Percentiles rank a stretch among this genome's conserved stretches.
These are phyloP conservation scores for Podila horticola DNA, from an alignment of 192 early-diverging fungal species.

Conservation along the genomic window DNA sequence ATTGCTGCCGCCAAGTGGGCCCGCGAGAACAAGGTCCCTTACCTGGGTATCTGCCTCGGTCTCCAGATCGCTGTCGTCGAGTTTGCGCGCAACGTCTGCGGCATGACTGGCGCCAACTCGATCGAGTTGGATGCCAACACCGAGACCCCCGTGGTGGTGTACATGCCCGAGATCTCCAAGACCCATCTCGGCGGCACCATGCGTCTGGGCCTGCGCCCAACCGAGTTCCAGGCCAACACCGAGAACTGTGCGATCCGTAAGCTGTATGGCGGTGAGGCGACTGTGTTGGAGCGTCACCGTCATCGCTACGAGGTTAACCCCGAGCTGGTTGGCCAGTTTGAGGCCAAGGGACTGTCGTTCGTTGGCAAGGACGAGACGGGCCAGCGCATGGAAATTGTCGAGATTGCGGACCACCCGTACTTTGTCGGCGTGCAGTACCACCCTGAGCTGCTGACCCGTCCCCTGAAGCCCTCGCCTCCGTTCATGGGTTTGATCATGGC, in stretches of 20 bases:
- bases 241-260: slow-evolving; percentile 71
- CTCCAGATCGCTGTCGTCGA: slow-evolving; percentile 96
- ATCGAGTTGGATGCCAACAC: slow-evolving; percentile 85
- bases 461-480: slow-evolving; percentile 89
- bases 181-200: slow-evolving; percentile 96
- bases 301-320: slow-evolving; percentile 98
- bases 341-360: slow-evolving; percentile 86
- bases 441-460: slow-evolving; percentile 96
- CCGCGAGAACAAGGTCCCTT: slow-evolving; percentile 95
- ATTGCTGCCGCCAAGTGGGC: slow-evolving; percentile 94
- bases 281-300: slow-evolving; percentile 85
- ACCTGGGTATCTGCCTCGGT: slow-evolving; percentile 98
- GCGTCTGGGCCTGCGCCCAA: slow-evolving; percentile 87
- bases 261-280: slow-evolving; percentile 71
- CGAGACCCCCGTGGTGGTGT: slow-evolving; percentile 82
- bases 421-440: slow-evolving; percentile 96
- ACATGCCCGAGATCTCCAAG: slow-evolving; percentile 97
- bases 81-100: slow-evolving; percentile 92
- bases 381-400: slow-evolving; percentile 97
- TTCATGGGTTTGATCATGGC: slow-evolving; percentile 95
- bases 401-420: slow-evolving; percentile 88
- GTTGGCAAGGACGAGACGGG: slow-evolving; percentile 93
- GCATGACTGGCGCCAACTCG: slow-evolving; percentile 81
- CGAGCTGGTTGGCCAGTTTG: slow-evolving; percentile 75
- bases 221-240: slow-evolving; percentile 73